Percentiles rank a stretch among this genome's conserved stretches.
phyloP scores from a whole-genome alignment of 768 basidiomycete genomes.

The Russula dissimulans region DNA sequence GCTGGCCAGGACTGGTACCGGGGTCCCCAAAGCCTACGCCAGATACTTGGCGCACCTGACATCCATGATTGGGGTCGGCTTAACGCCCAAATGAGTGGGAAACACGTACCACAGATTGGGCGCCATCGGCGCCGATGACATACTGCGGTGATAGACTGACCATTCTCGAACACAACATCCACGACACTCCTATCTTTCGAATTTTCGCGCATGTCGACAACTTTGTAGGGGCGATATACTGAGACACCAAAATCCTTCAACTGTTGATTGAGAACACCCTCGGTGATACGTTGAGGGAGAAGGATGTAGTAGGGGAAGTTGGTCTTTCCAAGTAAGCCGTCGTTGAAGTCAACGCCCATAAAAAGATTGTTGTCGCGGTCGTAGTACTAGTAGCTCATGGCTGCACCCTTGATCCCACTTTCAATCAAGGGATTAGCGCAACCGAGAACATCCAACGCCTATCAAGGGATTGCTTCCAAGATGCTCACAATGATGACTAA shows the following conservation, averaged over 20 bases:
- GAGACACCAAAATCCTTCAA: conserved; percentile 27
- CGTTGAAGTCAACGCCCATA: conserved; percentile 25
- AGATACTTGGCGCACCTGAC: conserved; percentile 34
- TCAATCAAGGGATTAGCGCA: conserved; percentile 33
- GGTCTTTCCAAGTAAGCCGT: conserved; percentile 32
- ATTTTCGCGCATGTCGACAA: conserved; percentile 30
- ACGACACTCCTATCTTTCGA: conserved; percentile 24
- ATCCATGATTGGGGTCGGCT: background rate
- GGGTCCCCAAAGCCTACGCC: conserved; percentile 40
- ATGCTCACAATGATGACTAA: conserved; percentile 15
- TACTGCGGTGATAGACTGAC: conserved; percentile 35
- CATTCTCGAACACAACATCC: conserved; percentile 39
- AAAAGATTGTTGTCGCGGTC: conserved; percentile 26
- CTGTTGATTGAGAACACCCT: conserved; percentile 31
- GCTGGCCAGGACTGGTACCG: conserved; percentile 20
- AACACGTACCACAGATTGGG: conserved; percentile 34
- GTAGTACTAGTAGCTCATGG: conserved; percentile 25
- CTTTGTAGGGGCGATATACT: conserved; percentile 33
- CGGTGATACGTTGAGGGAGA: conserved; percentile 38
- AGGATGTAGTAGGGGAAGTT: conserved; percentile 35
- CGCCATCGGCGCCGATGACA: conserved; percentile 45
- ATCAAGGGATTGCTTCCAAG: conserved; percentile 21
- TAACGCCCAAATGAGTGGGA: background rate
- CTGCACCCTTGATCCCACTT: conserved; percentile 28
- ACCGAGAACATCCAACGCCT: conserved; percentile 40